Percentiles rank a stretch among this genome's conserved stretches.
phyloP scores from a whole-genome alignment of 345 rosid genomes.

The Durio zibethinus region DNA sequence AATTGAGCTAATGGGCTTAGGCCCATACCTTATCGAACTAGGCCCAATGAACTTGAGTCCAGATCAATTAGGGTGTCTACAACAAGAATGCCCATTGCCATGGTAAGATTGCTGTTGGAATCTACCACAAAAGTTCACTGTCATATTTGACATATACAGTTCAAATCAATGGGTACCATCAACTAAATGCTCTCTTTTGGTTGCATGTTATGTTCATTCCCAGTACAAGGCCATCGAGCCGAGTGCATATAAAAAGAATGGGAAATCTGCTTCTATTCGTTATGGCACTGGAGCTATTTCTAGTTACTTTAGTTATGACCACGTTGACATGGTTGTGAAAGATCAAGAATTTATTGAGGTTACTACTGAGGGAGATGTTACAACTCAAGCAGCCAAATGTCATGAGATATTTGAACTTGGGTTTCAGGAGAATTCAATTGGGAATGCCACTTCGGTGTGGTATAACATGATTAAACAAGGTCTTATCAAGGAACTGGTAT shows the following conservation, averaged over 20 bases:
- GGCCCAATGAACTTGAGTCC: too few species aligned
- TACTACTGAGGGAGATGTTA: conserved; percentile 76
- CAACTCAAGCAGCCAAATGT: conserved; percentile 78
- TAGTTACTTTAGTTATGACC: conserved; percentile 79
- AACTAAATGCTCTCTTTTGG: conserved; percentile 72
- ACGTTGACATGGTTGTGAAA: conserved; percentile 61
- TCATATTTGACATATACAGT: conserved; percentile 93
- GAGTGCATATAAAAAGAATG: conserved; percentile 71
- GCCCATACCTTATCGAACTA: too few species aligned
- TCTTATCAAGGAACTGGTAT: conserved; percentile 78
- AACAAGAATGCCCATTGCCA: conserved; percentile 94
- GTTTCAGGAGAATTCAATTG: conserved; percentile 85
- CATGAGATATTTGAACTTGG: conserved; percentile 97
- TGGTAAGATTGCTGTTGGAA: conserved; percentile 91
- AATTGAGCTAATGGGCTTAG: too few species aligned
- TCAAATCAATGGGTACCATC: conserved; percentile 98
- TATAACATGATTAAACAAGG: conserved; percentile 78
- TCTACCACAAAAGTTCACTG: conserved; percentile 90
- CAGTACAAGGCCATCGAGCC: conserved; percentile 74
- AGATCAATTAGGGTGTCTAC: too few species aligned
- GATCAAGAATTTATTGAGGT: conserved; percentile 96
- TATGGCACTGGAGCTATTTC: conserved; percentile 52
- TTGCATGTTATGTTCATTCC: conserved; percentile 73
- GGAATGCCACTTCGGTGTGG: conserved; percentile 82
- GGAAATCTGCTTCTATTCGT: conserved; percentile 71